Evolutionary conservation across 75 land plant genomes (phyloP), one percentile per base, ranked within the genome.

Genomic region (Selaginella tamariscina): DNA sequence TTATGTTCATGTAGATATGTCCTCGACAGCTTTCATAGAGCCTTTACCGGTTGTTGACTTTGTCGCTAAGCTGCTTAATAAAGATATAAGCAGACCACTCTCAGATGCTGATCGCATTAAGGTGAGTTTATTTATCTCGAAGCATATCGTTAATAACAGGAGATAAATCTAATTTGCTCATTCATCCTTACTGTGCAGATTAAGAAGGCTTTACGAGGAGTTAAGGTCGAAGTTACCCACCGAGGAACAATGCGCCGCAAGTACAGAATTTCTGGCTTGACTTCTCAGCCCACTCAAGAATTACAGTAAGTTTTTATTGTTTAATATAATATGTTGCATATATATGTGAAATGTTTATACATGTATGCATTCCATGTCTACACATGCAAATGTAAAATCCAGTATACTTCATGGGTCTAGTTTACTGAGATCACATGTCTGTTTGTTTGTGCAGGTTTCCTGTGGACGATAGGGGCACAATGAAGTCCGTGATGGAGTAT

Each of bases 211-310:
- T 73, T 91, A 26, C 70, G 87, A 66, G 97, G 94, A 54, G 87
- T 88, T 2, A 91, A 88, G 74, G 97, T 91, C 27, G 97, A 91
- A 71, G 89, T 91, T 15, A 91, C 97, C 8, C 97, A 91, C 44
- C 69, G 97, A 24, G 97, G 85, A 70, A 91, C 76, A 54, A 80
- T 88, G 68, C 82, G 93, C 1, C 77, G 97, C 62, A 91, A 88
- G 67, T 91, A 91, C 31, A 80, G 97, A 13, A 73, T 91, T 54
- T 85, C 97, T 29, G 87, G 97, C 5, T 54, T 91, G 31, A 88
- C 97, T 8, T 73, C 86, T n/a, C 87, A 85, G 70, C 84, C 97
- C 11, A 91, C 97, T 0, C 77, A 85, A 32, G 89, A 91, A 29
- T 77, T 91, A 0, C 76, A 74, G 94, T 89, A 88, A 56, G 85